A percentile compares a stretch with the other conserved stretches of the same genome.
Conservation (phyloP, 495 filamentous ascomycete species). For the Hypoxylon trugodes region DNA sequence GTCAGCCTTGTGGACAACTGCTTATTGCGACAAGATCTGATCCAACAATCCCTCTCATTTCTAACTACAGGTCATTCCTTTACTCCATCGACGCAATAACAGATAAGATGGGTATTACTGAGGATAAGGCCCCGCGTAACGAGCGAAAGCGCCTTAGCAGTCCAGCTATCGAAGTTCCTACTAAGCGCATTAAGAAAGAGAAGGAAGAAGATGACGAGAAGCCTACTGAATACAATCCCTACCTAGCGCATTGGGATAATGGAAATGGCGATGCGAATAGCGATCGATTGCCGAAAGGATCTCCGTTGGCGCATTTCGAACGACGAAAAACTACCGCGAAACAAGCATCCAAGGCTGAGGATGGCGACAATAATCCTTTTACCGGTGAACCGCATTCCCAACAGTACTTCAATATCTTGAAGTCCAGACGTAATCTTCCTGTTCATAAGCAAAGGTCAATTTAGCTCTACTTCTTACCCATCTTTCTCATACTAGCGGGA, state of each 20-base stretch:
- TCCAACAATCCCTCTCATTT: neutral
- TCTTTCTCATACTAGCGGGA: neutral
- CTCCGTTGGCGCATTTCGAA: conserved; percentile 70
- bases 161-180: conserved; percentile 22
- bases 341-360: conserved; percentile 76
- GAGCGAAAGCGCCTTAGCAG: conserved; percentile 39
- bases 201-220: conserved; percentile 47
- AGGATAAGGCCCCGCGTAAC: conserved; percentile 5
- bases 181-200: conserved; percentile 46
- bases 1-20: conserved; percentile 19
- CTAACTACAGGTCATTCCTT: neutral
- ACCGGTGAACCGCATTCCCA: conserved; percentile 76
- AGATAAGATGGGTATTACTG: conserved; percentile 12
- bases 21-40: neutral
- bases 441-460: conserved; percentile 86
- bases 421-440: conserved; percentile 83
- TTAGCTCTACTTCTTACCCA: no score
- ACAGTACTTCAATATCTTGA: conserved; percentile 88
- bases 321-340: conserved; percentile 83
- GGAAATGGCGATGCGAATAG: conserved; percentile 51
- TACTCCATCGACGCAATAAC: neutral
- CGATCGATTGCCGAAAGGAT: conserved; percentile 45
- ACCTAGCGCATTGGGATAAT: conserved; percentile 90
- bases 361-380: conserved; percentile 87
- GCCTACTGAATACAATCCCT: conserved; percentile 69